Conservation (phyloP, 2,329 filamentous ascomycete species). For the Xylaria sp. region DNA sequence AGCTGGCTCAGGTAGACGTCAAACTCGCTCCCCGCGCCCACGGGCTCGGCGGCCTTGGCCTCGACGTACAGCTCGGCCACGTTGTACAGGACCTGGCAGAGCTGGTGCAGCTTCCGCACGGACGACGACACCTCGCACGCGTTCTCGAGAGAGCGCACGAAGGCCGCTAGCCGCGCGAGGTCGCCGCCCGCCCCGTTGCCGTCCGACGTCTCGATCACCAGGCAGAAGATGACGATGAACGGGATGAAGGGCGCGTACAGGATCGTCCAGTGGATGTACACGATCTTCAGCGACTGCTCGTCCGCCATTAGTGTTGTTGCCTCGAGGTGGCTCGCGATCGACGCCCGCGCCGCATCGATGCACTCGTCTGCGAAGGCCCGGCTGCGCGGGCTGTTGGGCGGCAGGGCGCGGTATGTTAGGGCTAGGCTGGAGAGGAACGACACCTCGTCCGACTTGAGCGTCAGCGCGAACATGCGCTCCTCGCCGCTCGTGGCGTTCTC, state of each 20-base stretch:
- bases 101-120: slow-evolving; percentile 64
- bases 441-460: slow-evolving; percentile 56
- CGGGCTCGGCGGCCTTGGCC: slow-evolving; percentile 57
- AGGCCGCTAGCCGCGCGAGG: slow-evolving; percentile 59
- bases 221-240: slow-evolving; percentile 65
- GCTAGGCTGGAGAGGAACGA: slow-evolving; percentile 56
- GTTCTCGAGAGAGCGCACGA: slow-evolving; percentile 63
- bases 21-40: slow-evolving; percentile 48
- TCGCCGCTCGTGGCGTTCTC: slow-evolving; percentile 39
- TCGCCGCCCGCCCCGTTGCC: slow-evolving; percentile 50
- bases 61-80: slow-evolving; percentile 70
- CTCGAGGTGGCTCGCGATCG: slow-evolving; percentile 56
- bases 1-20: slow-evolving; percentile 51
- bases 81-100: slow-evolving; percentile 68
- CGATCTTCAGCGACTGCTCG: slow-evolving; percentile 53
- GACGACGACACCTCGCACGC: slow-evolving; percentile 60
- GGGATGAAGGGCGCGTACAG: slow-evolving; percentile 64
- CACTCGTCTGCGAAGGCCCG: slow-evolving; percentile 57
- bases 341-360: slow-evolving; percentile 55
- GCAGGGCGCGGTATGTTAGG: slow-evolving; percentile 58
- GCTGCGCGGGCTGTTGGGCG: slow-evolving; percentile 44
- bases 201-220: slow-evolving; percentile 60
- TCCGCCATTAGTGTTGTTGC: slow-evolving; percentile 53
- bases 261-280: slow-evolving; percentile 60
- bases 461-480: slow-evolving; percentile 49